Evolutionary conservation across 192 early-diverging fungal genomes (phyloP).

Genomic region (Funneliformis mosseae): DNA sequence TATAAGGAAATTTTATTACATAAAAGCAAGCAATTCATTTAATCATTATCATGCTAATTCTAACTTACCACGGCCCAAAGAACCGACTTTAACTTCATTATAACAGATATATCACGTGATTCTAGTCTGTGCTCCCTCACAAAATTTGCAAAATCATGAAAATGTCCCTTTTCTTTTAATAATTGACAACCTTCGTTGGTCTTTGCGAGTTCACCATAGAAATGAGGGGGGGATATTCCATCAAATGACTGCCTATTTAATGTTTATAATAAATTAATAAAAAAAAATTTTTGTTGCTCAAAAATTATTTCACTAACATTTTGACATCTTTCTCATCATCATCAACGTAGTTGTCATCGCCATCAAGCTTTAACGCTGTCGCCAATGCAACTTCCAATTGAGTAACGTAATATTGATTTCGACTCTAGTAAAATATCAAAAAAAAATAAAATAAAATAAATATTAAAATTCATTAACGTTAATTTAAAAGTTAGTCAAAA

Average conservation of each 20-base stretch:
- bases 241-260: constrained; percentile 43
- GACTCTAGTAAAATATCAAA: constrained; percentile 41
- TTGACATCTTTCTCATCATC: constrained; percentile 42
- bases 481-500: not conserved
- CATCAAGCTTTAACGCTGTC: constrained; percentile 41
- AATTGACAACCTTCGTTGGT: constrained; percentile 72
- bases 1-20: not conserved
- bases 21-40: not conserved
- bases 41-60: not conserved
- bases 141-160: constrained; percentile 60
- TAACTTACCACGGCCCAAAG: constrained; percentile 75
- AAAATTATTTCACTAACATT: constrained; percentile 15
- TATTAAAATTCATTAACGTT: not conserved
- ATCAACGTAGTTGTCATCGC: not conserved
- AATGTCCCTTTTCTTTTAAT: constrained; percentile 67
- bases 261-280: not conserved
- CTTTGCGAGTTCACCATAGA: constrained; percentile 78
- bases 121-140: constrained; percentile 56
- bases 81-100: constrained; percentile 66
- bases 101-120: constrained; percentile 40
- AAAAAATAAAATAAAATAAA: not conserved
- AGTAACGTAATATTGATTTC: constrained; percentile 68
- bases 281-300: not conserved
- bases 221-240: constrained; percentile 64
- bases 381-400: constrained; percentile 67